phyloP scores from a whole-genome alignment of 2,329 filamentous ascomycete genomes.

The Cladophialophora immunda region DNA sequence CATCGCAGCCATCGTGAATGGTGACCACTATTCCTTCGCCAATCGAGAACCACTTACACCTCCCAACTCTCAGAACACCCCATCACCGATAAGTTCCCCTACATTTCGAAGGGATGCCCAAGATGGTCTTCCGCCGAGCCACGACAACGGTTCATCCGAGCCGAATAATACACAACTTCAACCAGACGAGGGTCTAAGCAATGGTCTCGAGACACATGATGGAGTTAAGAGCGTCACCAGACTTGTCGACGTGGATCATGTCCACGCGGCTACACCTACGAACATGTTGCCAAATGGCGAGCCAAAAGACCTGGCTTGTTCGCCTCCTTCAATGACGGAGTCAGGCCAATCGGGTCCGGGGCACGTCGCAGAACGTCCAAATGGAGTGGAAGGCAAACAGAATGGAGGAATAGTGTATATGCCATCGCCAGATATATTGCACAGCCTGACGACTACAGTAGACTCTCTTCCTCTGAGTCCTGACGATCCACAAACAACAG shows the following conservation, averaged over 20 bases:
- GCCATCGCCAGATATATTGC: constrained; percentile 63
- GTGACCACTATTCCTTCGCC: constrained; percentile 18
- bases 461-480: constrained; percentile 62
- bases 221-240: background rate
- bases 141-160: constrained; percentile 26
- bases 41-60: constrained; percentile 18
- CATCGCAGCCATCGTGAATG: constrained; percentile 13
- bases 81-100: background rate
- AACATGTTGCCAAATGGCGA: background rate
- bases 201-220: background rate
- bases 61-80: constrained; percentile 13
- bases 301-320: background rate
- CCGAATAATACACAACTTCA: background rate
- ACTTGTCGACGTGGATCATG: background rate
- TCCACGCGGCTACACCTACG: background rate
- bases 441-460: constrained; percentile 63
- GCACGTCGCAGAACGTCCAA: background rate
- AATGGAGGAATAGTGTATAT: constrained; percentile 55
- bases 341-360: background rate
- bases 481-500: constrained; percentile 46
- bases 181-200: background rate
- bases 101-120: background rate
- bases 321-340: background rate
- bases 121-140: constrained; percentile 1
- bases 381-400: background rate